phyloP scores from a whole-genome alignment of 1,284 basidiomycete species.

The Puccinia triticina region DNA sequence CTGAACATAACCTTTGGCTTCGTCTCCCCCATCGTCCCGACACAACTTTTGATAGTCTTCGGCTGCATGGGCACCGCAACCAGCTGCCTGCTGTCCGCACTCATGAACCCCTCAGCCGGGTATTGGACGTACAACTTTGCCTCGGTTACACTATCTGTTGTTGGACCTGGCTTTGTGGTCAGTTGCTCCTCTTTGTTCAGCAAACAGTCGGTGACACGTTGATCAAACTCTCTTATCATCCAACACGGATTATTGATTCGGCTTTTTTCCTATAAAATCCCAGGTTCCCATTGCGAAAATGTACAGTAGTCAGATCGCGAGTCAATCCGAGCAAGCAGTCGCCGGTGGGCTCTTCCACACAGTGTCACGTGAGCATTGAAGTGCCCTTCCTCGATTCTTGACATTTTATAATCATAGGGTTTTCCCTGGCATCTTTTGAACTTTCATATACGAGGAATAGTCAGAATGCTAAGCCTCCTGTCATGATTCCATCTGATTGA shows the following conservation, averaged over 20 bases:
- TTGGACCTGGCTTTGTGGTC: constrained; percentile 48
- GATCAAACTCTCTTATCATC: not conserved
- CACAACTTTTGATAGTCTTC: constrained; percentile 22
- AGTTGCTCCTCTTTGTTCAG: not conserved
- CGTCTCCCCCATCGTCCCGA: constrained; percentile 23
- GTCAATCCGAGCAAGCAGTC: constrained; percentile 26
- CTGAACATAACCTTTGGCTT: constrained; percentile 36
- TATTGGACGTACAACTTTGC: constrained; percentile 49
- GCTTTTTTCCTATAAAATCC: not conserved
- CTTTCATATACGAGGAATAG: not conserved
- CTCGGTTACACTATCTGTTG: constrained; percentile 27
- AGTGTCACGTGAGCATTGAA: constrained; percentile 21
- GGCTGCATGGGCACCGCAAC: constrained; percentile 32
- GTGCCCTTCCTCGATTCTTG: not conserved
- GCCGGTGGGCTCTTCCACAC: constrained; percentile 35
- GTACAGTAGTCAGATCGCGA: constrained; percentile 35
- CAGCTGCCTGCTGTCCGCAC: constrained; percentile 26
- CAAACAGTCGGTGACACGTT: too few relatives aligned
- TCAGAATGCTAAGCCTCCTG: not conserved
- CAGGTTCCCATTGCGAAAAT: constrained; percentile 33
- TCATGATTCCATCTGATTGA: not conserved
- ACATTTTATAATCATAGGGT: not conserved
- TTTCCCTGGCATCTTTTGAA: not conserved
- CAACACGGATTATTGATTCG: too few relatives aligned
- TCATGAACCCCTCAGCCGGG: constrained; percentile 31